These are phyloP conservation scores for Botrytis squamosa DNA, from an alignment of 2,329 filamentous ascomycete genomes.

Conservation along the genomic window DNA sequence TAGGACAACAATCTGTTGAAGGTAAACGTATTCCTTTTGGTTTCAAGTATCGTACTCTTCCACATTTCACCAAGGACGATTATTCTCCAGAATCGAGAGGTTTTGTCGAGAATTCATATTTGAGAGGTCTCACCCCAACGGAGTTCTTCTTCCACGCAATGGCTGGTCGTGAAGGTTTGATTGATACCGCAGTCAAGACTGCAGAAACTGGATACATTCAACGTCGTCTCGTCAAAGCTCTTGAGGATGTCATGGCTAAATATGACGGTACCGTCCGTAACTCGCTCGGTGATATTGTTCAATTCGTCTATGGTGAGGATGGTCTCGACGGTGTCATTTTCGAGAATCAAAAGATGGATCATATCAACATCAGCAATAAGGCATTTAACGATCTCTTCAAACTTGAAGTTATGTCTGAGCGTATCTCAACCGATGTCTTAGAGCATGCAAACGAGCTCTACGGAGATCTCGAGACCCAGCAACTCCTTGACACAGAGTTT, in stretches of 20 bases:
- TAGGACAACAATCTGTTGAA: constrained; percentile 97
- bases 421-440: constrained; percentile 67
- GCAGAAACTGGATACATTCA: constrained; percentile 99
- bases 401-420: constrained; percentile 73
- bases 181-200: constrained; percentile 99
- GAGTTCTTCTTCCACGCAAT: constrained; percentile 99
- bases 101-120: constrained; percentile 98
- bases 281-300: constrained; percentile 91
- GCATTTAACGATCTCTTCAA: constrained; percentile 80
- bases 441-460: constrained; percentile 85
- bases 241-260: constrained; percentile 96
- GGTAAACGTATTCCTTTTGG: constrained; percentile 98
- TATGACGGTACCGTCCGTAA: constrained; percentile 98
- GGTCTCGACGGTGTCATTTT: constrained; percentile 92
- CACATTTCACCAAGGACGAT: constrained; percentile 98
- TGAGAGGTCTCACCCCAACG: constrained; percentile 88
- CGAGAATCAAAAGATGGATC: constrained; percentile 87
- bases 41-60: constrained; percentile 95
- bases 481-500: constrained; percentile 84
- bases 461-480: constrained; percentile 84
- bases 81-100: constrained; percentile 96
- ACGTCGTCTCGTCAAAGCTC: constrained; percentile 93
- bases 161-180: constrained; percentile 99
- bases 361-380: constrained; percentile 74
- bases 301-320: constrained; percentile 97